Conservation (phyloP, 768 basidiomycete genomes). For the Trametes cubensis region DNA sequence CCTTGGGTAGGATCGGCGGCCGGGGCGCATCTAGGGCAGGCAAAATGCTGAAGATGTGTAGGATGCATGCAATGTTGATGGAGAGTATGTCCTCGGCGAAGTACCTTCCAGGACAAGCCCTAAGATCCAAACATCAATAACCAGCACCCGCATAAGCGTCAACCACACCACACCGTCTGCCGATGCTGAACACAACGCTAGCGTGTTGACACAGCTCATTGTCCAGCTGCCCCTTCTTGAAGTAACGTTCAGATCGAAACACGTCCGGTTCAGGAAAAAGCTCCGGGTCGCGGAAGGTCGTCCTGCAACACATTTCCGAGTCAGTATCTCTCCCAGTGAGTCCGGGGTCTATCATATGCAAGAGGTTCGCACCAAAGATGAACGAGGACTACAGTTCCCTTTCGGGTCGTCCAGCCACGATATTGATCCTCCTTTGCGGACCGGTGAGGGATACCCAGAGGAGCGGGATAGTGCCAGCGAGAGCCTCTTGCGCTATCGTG, state of each 20-base stretch:
- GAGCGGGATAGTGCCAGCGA: conserved; percentile 18
- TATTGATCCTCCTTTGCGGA: conserved; percentile 44
- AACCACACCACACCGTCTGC: conserved; percentile 27
- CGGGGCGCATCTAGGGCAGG: too few relatives aligned
- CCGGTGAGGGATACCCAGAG: conserved; percentile 31
- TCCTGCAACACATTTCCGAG: conserved; percentile 36
- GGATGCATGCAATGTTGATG: too few relatives aligned
- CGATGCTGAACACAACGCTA: conserved; percentile 31
- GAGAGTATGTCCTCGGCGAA: too few relatives aligned
- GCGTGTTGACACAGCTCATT: conserved; percentile 3
- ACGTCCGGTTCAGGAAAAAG: conserved; percentile 47
- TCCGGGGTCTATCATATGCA: too few relatives aligned
- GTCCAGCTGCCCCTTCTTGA: conserved; percentile 30
- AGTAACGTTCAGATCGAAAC: conserved; percentile 56
- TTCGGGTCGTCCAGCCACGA: conserved; percentile 41
- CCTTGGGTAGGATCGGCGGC: too few relatives aligned
- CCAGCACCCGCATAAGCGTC: conserved; percentile 38
- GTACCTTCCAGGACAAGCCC: too few relatives aligned
- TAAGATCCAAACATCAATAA: not conserved
- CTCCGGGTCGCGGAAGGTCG: conserved; percentile 51
- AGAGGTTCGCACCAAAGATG: conserved; percentile 15
- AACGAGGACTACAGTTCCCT: conserved; percentile 28
- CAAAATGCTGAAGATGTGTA: too few relatives aligned
- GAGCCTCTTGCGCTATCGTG: conserved; percentile 20
- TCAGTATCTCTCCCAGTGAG: too few relatives aligned